phyloP scores from a whole-genome alignment of 306 rosid genomes.

The Fragaria vesca region DNA sequence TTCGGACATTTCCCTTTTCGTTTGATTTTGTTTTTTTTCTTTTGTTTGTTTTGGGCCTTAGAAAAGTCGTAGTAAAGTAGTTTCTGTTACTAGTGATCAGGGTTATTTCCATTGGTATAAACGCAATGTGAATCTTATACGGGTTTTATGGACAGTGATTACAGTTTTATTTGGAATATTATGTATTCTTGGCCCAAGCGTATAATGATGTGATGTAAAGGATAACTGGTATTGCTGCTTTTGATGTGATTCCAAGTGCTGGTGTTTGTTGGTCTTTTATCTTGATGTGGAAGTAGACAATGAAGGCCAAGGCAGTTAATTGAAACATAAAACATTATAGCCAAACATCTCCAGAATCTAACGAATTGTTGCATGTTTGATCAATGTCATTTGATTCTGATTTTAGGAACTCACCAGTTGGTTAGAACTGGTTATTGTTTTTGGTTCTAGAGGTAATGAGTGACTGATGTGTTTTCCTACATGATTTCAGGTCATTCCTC shows the following conservation, averaged over 20 bases:
- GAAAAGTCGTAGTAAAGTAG: background rate
- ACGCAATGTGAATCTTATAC: background rate
- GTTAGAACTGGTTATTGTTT: background rate
- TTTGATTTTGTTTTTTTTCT: too few relatives aligned
- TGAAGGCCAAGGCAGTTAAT: background rate
- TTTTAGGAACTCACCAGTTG: background rate
- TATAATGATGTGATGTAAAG: background rate
- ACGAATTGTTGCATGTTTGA: background rate
- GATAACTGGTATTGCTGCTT: background rate
- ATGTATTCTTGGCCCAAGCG: background rate
- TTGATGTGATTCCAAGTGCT: background rate
- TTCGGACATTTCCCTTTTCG: background rate
- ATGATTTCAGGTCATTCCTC: constrained; percentile 13
- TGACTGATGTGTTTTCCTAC: background rate
- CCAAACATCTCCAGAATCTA: background rate
- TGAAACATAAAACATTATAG: background rate
- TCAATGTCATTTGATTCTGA: background rate
- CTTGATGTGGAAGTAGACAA: background rate
- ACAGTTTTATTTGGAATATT: background rate
- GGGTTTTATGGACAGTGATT: background rate
- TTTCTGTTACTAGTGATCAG: background rate
- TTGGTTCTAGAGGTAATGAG: background rate
- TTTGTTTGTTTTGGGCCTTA: too few relatives aligned
- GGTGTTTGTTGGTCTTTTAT: background rate
- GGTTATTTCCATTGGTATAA: background rate